Conservation (phyloP, 768 basidiomycete genomes). For the Lanmaoa rubissima region DNA sequence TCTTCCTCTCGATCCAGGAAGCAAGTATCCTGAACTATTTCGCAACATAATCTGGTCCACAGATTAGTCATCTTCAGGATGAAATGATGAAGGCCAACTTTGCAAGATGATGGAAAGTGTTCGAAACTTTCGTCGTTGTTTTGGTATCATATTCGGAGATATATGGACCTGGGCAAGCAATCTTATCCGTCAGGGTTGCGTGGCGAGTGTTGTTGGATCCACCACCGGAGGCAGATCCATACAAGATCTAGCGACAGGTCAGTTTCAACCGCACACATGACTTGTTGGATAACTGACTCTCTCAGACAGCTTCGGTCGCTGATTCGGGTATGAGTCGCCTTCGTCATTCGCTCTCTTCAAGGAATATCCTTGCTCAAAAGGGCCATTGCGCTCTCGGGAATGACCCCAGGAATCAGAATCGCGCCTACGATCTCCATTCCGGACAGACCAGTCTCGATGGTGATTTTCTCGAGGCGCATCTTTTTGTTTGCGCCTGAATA, state of each 20-base stretch:
- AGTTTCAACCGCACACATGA: conserved; percentile 1
- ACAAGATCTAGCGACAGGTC: conserved; percentile 15
- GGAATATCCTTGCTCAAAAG: conserved; percentile 14
- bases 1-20: conserved; percentile 44
- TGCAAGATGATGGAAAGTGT: conserved; percentile 43
- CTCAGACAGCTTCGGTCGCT: conserved; percentile 28
- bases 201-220: conserved; percentile 6
- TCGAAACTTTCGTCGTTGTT: conserved; percentile 14
- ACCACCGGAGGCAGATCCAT: conserved; percentile 6
- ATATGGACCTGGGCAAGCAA: neutral
- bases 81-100: conserved; percentile 20
- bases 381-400: conserved; percentile 19
- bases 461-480: conserved; percentile 24
- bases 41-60: conserved; percentile 41
- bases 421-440: conserved; percentile 24
- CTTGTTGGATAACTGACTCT: conserved; percentile 22
- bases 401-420: conserved; percentile 24
- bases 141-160: conserved; percentile 2
- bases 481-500: conserved; percentile 36
- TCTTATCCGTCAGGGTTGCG: conserved; percentile 8
- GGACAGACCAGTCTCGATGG: conserved; percentile 18
- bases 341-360: conserved; percentile 30
- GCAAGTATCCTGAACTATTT: conserved; percentile 43
- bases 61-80: conserved; percentile 11
- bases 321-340: conserved; percentile 23